phyloP scores from a whole-genome alignment of 305 asterid species.

The Fraxinus dipetala region DNA sequence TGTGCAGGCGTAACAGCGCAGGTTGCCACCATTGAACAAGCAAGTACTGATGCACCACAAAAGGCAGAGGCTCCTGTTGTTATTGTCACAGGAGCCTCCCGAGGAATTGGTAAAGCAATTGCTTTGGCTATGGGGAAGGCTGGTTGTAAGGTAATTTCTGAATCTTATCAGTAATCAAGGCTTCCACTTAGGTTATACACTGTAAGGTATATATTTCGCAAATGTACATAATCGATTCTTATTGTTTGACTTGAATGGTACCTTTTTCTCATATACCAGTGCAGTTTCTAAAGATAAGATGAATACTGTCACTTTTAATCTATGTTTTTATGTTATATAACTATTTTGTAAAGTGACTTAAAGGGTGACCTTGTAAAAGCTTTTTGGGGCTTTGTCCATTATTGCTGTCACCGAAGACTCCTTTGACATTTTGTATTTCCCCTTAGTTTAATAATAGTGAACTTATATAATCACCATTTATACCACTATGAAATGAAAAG shows the following conservation, averaged over 20 bases:
- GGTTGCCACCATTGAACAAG: slow-evolving; percentile 61
- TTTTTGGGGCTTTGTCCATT: neutral
- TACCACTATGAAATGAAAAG: neutral
- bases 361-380: neutral
- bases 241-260: neutral
- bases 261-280: neutral
- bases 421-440: neutral
- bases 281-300: neutral
- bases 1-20: slow-evolving; percentile 69
- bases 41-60: slow-evolving; percentile 39
- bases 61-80: slow-evolving; percentile 79
- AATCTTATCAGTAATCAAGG: neutral
- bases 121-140: slow-evolving; percentile 88
- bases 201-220: neutral
- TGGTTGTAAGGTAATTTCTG: slow-evolving; percentile 73
- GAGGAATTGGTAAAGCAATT: slow-evolving; percentile 93
- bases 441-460: neutral
- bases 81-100: slow-evolving; percentile 87
- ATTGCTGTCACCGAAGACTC: neutral
- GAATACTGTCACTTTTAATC: neutral
- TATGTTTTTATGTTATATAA: neutral
- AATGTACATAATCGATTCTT: neutral
- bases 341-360: neutral
- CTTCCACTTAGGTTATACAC: slow-evolving; percentile 9
- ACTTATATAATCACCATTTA: neutral